Percentiles rank a stretch among this genome's conserved stretches.
phyloP scores from a whole-genome alignment of 1,284 basidiomycete genomes.

The Sporisorium scitamineum region DNA sequence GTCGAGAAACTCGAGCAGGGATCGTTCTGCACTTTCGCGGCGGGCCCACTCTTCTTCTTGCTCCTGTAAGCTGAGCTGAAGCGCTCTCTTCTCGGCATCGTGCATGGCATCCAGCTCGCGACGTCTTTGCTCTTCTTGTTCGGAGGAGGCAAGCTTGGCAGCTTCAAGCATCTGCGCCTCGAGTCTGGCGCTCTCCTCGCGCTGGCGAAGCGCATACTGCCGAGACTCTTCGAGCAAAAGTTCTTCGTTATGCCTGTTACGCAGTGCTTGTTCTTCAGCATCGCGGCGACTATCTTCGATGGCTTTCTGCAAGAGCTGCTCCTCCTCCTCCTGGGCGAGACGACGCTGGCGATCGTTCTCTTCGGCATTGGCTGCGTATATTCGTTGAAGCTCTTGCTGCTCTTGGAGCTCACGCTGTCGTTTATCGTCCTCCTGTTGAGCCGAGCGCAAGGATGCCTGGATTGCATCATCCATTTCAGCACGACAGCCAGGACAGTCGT shows the following conservation, averaged over 20 bases:
- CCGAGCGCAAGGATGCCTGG: constrained; percentile 41
- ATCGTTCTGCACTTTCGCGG: constrained; percentile 43
- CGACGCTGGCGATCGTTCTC: constrained; percentile 32
- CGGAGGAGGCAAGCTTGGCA: constrained; percentile 28
- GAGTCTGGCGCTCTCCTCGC: constrained; percentile 16
- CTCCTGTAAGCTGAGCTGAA: constrained; percentile 42
- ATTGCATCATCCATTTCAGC: constrained; percentile 49
- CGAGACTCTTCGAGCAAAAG: constrained; percentile 43
- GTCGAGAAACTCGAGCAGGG: constrained; percentile 38
- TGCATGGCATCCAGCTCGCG: constrained; percentile 20
- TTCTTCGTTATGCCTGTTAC: constrained; percentile 18
- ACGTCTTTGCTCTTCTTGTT: constrained; percentile 18
- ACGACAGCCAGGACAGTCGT: constrained; percentile 50
- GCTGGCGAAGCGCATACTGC: constrained; percentile 34
- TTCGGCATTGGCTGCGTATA: constrained; percentile 30
- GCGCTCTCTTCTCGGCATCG: constrained; percentile 39
- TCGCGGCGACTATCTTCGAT: constrained; percentile 46
- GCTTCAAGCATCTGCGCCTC: constrained; percentile 38
- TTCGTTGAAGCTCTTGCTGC: constrained; percentile 25
- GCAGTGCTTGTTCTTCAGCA: constrained; percentile 23
- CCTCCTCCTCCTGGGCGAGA: constrained; percentile 42
- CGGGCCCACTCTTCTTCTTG: constrained; percentile 53
- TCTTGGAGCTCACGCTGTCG: constrained; percentile 23
- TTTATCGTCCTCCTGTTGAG: constrained; percentile 28
- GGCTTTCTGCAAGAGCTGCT: constrained; percentile 30